Percentiles rank a stretch among this genome's conserved stretches.
These are phyloP conservation scores for Omphalotus guepiniiformis DNA, from an alignment of 768 basidiomycete genomes.

Conservation along the genomic window DNA sequence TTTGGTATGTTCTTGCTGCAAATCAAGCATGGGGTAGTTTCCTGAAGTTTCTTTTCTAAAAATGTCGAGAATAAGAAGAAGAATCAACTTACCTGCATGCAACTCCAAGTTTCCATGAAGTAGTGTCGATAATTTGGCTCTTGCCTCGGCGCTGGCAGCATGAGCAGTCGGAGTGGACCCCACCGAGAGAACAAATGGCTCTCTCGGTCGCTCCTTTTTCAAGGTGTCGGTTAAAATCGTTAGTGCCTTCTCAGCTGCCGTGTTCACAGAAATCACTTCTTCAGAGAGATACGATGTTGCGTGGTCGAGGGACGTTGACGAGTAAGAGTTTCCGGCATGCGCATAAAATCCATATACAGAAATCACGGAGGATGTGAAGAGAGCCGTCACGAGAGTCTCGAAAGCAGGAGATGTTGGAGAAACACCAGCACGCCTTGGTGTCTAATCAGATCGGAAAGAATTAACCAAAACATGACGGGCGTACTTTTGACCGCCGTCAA, in stretches of 20 bases:
- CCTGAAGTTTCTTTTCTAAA: slow-evolving; percentile 31
- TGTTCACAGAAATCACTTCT: slow-evolving; percentile 70
- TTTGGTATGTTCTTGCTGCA: slow-evolving; percentile 77
- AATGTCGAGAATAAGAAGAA: neutral
- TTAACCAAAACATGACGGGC: slow-evolving; percentile 17
- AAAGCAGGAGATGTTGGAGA: slow-evolving; percentile 38
- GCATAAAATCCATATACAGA: slow-evolving; percentile 81
- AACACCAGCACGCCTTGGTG: slow-evolving; percentile 12
- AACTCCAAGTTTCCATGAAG: slow-evolving; percentile 67
- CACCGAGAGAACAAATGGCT: slow-evolving; percentile 68
- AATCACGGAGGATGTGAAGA: slow-evolving; percentile 51
- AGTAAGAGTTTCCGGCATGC: slow-evolving; percentile 76
- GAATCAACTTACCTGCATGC: slow-evolving; percentile 54
- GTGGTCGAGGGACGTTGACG: slow-evolving; percentile 61
- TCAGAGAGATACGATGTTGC: slow-evolving; percentile 62
- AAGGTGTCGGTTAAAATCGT: slow-evolving; percentile 37
- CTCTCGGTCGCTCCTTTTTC: slow-evolving; percentile 27
- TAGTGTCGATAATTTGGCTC: slow-evolving; percentile 35
- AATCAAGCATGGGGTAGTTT: slow-evolving; percentile 80
- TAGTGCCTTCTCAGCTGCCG: slow-evolving; percentile 54
- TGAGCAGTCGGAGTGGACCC: slow-evolving; percentile 90
- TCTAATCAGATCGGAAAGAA: neutral
- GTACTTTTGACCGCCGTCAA: slow-evolving; percentile 76
- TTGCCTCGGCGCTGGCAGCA: slow-evolving; percentile 55
- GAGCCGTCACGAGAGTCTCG: slow-evolving; percentile 44